These are phyloP conservation scores for Tetraselmis chui DNA, from an alignment of 139 green algal genomes.

Conservation along the genomic window DNA sequence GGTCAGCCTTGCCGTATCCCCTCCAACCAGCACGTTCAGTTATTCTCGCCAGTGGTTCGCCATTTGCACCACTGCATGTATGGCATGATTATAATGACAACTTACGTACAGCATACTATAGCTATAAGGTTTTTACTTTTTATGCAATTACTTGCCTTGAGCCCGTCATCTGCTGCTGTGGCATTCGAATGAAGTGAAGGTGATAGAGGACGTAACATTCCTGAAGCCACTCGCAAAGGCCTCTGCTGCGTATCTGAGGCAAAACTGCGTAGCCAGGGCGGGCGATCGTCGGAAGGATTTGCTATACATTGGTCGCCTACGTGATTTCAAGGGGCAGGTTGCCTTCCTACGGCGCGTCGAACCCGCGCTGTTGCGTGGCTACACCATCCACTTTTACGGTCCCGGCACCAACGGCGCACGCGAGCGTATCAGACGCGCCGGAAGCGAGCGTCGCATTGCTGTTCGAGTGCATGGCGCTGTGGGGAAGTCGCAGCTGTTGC, in stretches of 20 bases:
- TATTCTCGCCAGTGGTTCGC: not conserved
- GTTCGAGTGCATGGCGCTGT: not conserved
- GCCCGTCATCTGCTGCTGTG: too few relatives aligned
- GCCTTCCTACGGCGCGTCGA: not conserved
- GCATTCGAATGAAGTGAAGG: too few relatives aligned
- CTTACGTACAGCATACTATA: not conserved
- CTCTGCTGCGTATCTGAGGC: not conserved
- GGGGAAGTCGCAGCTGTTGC: not conserved
- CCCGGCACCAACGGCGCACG: too few relatives aligned
- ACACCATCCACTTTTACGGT: not conserved
- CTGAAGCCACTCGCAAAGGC: not conserved
- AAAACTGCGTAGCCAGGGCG: not conserved
- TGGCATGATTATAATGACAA: not conserved
- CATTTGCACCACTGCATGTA: not conserved
- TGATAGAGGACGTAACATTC: not conserved
- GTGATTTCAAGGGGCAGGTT: not conserved
- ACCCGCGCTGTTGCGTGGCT: not conserved
- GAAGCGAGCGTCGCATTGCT: not conserved
- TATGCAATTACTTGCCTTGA: too few relatives aligned
- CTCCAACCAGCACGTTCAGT: too few relatives aligned
- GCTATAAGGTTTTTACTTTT: too few relatives aligned
- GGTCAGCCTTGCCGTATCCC: too few relatives aligned
- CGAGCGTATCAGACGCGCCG: not conserved
- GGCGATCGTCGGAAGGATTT: not conserved
- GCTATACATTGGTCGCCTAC: not conserved